Base-by-base conservation (phyloP, 2,329 filamentous ascomycete species). In the Phaeophleospora eucalypticola region DNA sequence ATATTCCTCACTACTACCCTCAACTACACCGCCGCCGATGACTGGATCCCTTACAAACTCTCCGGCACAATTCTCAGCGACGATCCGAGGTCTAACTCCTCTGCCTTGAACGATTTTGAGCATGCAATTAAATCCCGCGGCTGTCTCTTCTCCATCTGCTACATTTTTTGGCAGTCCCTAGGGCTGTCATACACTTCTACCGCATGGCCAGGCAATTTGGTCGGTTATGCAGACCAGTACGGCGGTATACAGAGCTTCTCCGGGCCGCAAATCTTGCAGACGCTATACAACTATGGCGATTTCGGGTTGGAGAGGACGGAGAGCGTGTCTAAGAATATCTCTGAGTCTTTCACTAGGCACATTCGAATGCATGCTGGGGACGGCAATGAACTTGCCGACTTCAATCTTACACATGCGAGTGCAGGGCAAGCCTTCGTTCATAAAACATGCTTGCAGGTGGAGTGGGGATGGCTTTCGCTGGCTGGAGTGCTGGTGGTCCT, bases 401-500 rank as follows among this genome's bases (percentile, higher is more conserved):
- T 32, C 36, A 48, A 19, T 9, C n/a, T 40, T 14, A 41, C 17
- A 18, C 15, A n/a, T 14, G 15, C 46, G 2, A 35, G 38, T 4
- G 12, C 34, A 0, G 49, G 49, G 12, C 14, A 41, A 21, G 33
- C 39, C 1, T 43, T 6, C 8, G 20, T 33, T 19, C 44, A 37
- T 12, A 52, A 49, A 20, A 52, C 46, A 14, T 49, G 49, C 38
- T 34, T 52, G 3, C 33, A 21, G 14, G 49, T 52, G 2, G 17
- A 39, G 6, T 52, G 46, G 49, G 35, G 14, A 3, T 52, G 49
- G 49, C 29, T 49, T 3, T 32, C 37, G 1, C 29, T 52, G 10
- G 45, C 49, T 9, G 34, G 27, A 2, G 42, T 18, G 14, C 33
- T 52, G 4, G 42, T 45, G 3, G 19, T 40, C 2, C 24, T 48